These are phyloP conservation scores for Nicotiana rustica DNA, from an alignment of 305 asterid species.

Conservation along the genomic window DNA sequence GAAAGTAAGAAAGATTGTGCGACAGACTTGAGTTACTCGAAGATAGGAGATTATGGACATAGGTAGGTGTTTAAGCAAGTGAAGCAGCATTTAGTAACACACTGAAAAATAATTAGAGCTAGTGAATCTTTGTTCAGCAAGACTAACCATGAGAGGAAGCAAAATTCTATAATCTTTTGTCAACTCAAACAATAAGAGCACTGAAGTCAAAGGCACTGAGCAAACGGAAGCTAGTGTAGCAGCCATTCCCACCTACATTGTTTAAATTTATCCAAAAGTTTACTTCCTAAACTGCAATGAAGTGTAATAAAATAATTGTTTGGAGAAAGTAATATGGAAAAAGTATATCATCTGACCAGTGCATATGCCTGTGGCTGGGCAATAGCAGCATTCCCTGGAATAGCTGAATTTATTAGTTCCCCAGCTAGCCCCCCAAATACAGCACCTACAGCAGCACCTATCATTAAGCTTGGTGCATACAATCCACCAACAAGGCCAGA, in stretches of 20 bases:
- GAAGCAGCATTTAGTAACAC: background rate
- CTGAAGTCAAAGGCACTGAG: conserved; percentile 97
- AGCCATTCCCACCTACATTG: conserved; percentile 97
- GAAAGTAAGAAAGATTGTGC: too few relatives aligned
- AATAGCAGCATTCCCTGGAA: conserved; percentile 95
- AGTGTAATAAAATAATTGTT: conserved; percentile 25
- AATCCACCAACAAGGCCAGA: conserved; percentile 97
- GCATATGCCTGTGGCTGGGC: conserved; percentile 99
- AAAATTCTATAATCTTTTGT: conserved; percentile 94
- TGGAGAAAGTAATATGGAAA: conserved; percentile 31
- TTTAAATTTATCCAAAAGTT: conserved; percentile 32
- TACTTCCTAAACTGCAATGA: conserved; percentile 32
- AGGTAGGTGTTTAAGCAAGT: conserved; percentile 19
- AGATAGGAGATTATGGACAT: background rate
- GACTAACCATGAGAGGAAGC: conserved; percentile 93
- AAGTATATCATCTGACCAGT: conserved; percentile 58
- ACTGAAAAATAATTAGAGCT: background rate
- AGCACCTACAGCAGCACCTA: conserved; percentile 99
- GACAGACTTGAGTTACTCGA: background rate
- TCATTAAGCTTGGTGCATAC: conserved; percentile 98
- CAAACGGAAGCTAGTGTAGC: conserved; percentile 96
- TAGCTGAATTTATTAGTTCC: conserved; percentile 86
- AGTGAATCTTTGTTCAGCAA: conserved; percentile 31
- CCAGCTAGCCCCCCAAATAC: conserved; percentile 97
- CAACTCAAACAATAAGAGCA: conserved; percentile 91